Evolutionary conservation across 805 yeast species (phyloP), one percentile per base, ranked within the genome.

Genomic region (Candida ulmi): DNA sequence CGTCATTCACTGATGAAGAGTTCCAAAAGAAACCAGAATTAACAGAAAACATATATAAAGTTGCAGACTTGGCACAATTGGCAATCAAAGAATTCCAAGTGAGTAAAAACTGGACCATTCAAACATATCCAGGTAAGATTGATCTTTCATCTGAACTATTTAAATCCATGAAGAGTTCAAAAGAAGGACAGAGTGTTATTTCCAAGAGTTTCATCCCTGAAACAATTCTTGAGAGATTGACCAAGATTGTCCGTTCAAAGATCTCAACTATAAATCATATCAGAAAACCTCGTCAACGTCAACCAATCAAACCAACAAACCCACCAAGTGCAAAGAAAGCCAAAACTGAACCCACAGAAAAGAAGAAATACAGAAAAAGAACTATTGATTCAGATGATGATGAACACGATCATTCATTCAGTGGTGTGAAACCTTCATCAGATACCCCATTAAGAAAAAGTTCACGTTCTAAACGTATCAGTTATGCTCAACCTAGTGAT

Each of bases 111-210:
- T 87, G 95, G 95, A 72, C 73, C 17, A 66, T 84, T 40, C 74
- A 80, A 18, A 78, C 88, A 0, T 88, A 90, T 78, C 95, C 95
- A 0, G 95, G 91, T 2, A 83, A 81, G 50, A 58, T 83, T 15
- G 74, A 76, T 16, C 58, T 88, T 16, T 81, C 91, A 0, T 61
- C 69, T n/a, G 96, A 88, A 53, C 55, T 85, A 8, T 87, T 72
- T 59, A 63, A 68, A n/a, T 76, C 84, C 2, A 76, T 83, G 68
- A 64, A 66, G 8, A 66, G 74, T n/a, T 55, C 74, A 2, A 62
- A 66, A 13, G 82, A 78, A 44, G 82, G 87, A 2, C 83, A 78
- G 43, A 61, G 58, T 12, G 64, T 79, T 17, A 71, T 80, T 0
- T 66, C 76, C 4, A 75, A 65, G 16, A 70, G 76, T 2, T 86